A percentile compares a stretch with the other conserved stretches of the same genome.
Evolutionary conservation across 495 filamentous ascomycete genomes (phyloP).

Genomic region (Penicillium crystallinum): DNA sequence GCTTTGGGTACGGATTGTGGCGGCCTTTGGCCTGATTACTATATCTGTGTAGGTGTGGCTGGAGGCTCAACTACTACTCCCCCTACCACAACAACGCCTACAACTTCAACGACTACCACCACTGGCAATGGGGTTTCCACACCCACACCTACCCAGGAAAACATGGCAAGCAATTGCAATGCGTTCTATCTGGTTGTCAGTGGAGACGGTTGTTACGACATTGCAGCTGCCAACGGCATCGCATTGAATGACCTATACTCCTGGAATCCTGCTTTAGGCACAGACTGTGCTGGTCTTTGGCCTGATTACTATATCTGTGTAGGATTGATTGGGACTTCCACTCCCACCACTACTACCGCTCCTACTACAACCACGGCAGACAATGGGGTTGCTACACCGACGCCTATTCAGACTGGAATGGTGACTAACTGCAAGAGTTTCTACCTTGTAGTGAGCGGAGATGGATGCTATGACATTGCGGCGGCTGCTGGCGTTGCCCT

Average conservation of each 20-base stretch:
- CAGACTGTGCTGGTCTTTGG: neutral
- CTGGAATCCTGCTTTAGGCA: neutral
- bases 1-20: neutral
- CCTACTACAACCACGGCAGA: neutral
- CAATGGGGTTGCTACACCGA: conserved; percentile 13
- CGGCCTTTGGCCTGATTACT: neutral
- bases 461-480: conserved; percentile 19
- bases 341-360: neutral
- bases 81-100: no score
- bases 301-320: conserved; percentile 8
- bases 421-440: conserved; percentile 16
- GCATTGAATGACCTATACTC: neutral
- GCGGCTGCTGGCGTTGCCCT: neutral
- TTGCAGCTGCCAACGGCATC: neutral
- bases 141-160: neutral
- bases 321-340: neutral
- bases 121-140: neutral
- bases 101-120: neutral
- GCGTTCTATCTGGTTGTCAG: neutral
- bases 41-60: conserved; percentile 15
- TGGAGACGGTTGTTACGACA: neutral
- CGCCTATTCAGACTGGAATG: conserved; percentile 18
- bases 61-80: neutral
- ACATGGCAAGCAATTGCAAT: neutral
- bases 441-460: conserved; percentile 17